Base-by-base conservation (phyloP, 345 rosid genomes). In the Gossypioides kirkii region DNA sequence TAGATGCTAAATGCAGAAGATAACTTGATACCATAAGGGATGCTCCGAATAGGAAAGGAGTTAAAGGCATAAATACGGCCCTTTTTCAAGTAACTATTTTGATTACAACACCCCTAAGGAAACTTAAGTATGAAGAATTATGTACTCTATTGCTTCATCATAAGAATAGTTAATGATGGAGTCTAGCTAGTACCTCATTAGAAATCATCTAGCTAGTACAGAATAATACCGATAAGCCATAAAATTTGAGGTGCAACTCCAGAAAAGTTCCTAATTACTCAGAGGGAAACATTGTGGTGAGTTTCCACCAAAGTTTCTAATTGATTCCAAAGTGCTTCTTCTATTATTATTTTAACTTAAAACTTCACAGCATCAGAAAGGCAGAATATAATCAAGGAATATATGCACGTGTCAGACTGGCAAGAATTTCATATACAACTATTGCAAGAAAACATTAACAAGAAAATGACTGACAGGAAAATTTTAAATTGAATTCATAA, bases 1-100 rank as follows among this genome's bases (percentile, higher is more conserved):
- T 61, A 36, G 67, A 61, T 61, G 67, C 25, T 61, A 36, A 45
- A n/a, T 36, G 46, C 23, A 9, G 67, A 36, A 60, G 42, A 36
- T 61, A 36, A 36, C 22, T 36, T 61, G 20, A 61, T 3, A 36
- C 46, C 67, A 61, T n/a, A 36, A 1, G 46, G 46, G 67, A 36
- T 16, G 6, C 45, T 61, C 46, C 22, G 1, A 36, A 36, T 38
- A 38, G 12, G 46, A 8, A 61, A 36, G 20, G 25, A 61, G 23
- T 61, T 61, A 16, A 36, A 61, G n/a, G 67, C 67, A 61, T 17
- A 61, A 61, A 45, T 61, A n/a, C 5, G n/a, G 67, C 46, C 20
- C 28, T 32, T 9, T 38, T 63, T 38, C 41, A 4, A 59, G 62
- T 16, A 59, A 38, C 12, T 41, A 62, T 13, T 32, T 38, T 38